phyloP scores from a whole-genome alignment of 495 filamentous ascomycete genomes.

The Podospora australis region DNA sequence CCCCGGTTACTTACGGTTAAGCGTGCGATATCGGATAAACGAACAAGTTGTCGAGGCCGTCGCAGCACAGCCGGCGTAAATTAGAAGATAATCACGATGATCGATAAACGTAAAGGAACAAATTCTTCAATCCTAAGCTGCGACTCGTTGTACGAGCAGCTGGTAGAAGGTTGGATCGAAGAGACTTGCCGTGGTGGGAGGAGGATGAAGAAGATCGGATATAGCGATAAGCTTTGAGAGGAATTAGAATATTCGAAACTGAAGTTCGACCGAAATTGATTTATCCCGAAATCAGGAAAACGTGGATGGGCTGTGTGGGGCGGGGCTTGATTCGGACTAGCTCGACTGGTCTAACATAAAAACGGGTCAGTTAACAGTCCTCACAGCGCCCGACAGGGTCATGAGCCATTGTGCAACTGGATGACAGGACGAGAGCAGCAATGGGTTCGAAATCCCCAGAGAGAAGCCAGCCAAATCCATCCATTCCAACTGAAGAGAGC shows the following conservation, averaged over 20 bases:
- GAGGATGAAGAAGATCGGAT: no score
- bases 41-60: neutral
- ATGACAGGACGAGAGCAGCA: neutral
- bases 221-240: neutral
- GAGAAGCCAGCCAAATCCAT: neutral
- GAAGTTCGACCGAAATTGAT: neutral
- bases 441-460: neutral
- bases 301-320: neutral
- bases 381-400: conserved; percentile 2
- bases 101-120: no score
- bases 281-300: neutral
- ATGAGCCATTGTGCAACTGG: neutral
- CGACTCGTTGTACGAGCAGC: no score
- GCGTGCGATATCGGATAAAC: neutral
- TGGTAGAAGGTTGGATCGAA: no score
- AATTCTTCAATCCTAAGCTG: no score
- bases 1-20: no score
- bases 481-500: conserved; percentile 6
- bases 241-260: neutral
- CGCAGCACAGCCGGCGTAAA: no score
- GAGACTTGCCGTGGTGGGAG: no score
- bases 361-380: conserved; percentile 5
- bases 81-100: no score
- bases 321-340: conserved; percentile 14
- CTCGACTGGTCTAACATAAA: conserved; percentile 2